phyloP scores from a whole-genome alignment of 2,329 filamentous ascomycete genomes.

The Verticillium tricorpus region DNA sequence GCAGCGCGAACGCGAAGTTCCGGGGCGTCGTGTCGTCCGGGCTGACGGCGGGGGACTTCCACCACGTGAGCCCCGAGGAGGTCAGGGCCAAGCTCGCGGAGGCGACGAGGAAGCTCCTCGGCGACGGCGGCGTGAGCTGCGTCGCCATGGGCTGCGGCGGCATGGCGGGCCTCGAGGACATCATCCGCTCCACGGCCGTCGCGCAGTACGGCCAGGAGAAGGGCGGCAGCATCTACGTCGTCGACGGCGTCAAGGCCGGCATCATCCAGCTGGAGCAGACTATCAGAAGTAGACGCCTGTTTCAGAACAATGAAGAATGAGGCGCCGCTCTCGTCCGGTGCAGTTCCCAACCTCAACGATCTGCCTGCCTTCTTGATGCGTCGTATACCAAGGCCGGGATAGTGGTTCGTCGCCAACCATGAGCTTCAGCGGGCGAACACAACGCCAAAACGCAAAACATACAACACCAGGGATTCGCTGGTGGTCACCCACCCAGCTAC shows the following conservation, averaged over 20 bases:
- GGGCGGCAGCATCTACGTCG: conserved; percentile 56
- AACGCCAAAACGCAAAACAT: too few relatives aligned
- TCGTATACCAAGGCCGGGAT: too few relatives aligned
- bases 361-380: background rate
- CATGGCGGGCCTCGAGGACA: conserved; percentile 80
- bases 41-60: conserved; percentile 73
- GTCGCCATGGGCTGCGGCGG: conserved; percentile 87
- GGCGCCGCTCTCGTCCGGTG: too few relatives aligned
- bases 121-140: conserved; percentile 52
- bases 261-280: conserved; percentile 57
- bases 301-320: background rate
- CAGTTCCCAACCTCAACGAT: too few relatives aligned
- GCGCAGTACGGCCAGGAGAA: conserved; percentile 58
- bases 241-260: conserved; percentile 76
- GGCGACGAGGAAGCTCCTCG: conserved; percentile 64
- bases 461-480: too few relatives aligned
- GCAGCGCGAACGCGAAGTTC: conserved; percentile 47
- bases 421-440: too few relatives aligned
- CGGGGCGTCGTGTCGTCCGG: conserved; percentile 81
- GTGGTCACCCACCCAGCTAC: too few relatives aligned
- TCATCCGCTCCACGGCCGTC: conserved; percentile 65
- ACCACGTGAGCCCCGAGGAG: conserved; percentile 60
- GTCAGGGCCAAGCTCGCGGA: conserved; percentile 62
- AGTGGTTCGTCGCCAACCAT: background rate
- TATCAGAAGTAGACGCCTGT: conserved; percentile 28